Percentiles rank a stretch among this genome's conserved stretches.
phyloP scores from a whole-genome alignment of 192 early-diverging fungal genomes.

The Podila horticola region DNA sequence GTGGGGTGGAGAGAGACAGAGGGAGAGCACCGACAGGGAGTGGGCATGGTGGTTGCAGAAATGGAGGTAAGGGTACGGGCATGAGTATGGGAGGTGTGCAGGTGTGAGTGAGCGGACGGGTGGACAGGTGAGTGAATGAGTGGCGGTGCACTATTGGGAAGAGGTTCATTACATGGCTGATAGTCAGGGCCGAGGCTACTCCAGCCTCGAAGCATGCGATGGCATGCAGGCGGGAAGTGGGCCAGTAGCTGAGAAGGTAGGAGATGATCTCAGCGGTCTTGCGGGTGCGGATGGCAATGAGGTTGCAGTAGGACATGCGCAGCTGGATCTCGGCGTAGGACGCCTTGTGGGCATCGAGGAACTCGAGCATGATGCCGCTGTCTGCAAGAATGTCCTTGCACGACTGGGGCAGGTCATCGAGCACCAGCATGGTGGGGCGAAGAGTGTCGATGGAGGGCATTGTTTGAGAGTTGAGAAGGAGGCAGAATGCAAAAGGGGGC shows the following conservation, averaged over 20 bases:
- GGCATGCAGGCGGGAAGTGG: conserved; percentile 48
- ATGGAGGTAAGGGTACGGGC: no score
- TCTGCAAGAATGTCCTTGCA: conserved; percentile 45
- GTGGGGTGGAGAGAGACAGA: background rate
- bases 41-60: background rate
- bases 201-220: conserved; percentile 51
- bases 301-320: conserved; percentile 50
- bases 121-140: background rate
- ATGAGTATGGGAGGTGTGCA: background rate
- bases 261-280: conserved; percentile 53
- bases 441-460: conserved; percentile 42
- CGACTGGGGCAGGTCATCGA: conserved; percentile 48
- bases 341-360: conserved; percentile 49
- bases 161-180: conserved; percentile 25
- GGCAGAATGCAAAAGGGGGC: background rate
- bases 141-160: background rate
- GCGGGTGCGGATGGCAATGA: conserved; percentile 50
- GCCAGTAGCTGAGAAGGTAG: conserved; percentile 50
- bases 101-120: background rate
- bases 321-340: conserved; percentile 51
- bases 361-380: conserved; percentile 46
- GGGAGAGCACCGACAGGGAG: background rate
- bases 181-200: conserved; percentile 48
- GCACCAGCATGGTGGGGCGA: conserved; percentile 48
- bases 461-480: background rate